These are phyloP conservation scores for Tetrapisispora taiwanensis DNA, from an alignment of 805 yeast species.

Conservation along the genomic window DNA sequence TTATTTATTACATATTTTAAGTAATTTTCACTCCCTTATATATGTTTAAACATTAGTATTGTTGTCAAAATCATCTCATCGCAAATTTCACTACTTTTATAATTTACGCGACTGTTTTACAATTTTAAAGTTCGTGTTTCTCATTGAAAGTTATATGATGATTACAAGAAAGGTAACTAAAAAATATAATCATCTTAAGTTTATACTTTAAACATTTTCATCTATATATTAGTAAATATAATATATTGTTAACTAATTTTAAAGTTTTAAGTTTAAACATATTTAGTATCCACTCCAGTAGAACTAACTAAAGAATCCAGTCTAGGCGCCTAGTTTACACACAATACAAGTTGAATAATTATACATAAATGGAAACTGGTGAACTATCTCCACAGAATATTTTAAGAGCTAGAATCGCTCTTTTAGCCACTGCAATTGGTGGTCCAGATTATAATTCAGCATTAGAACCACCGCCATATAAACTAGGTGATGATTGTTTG, in stretches of 20 bases:
- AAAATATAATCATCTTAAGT: no score
- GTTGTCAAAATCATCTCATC: neutral
- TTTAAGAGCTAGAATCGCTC: constrained; percentile 63
- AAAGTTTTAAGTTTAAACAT: no score
- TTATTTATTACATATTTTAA: no score
- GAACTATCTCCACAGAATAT: constrained; percentile 16
- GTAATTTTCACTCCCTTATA: no score
- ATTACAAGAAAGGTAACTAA: no score
- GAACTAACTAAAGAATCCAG: no score
- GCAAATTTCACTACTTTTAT: neutral
- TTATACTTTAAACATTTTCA: no score
- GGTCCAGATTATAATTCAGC: constrained; percentile 64
- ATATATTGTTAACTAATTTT: no score
- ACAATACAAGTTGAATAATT: neutral
- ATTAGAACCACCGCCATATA: constrained; percentile 45
- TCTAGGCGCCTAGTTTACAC: neutral
- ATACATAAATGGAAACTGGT: neutral
- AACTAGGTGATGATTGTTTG: constrained; percentile 65
- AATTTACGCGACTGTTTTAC: neutral
- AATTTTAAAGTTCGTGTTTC: neutral
- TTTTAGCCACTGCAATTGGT: constrained; percentile 81
- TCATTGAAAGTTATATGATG: neutral
- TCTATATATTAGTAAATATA: no score
- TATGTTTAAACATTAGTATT: no score
- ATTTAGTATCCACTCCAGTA: no score